Evolutionary conservation across 805 yeast genomes (phyloP).

Genomic region (Saccharomycopsis fodiens): DNA sequence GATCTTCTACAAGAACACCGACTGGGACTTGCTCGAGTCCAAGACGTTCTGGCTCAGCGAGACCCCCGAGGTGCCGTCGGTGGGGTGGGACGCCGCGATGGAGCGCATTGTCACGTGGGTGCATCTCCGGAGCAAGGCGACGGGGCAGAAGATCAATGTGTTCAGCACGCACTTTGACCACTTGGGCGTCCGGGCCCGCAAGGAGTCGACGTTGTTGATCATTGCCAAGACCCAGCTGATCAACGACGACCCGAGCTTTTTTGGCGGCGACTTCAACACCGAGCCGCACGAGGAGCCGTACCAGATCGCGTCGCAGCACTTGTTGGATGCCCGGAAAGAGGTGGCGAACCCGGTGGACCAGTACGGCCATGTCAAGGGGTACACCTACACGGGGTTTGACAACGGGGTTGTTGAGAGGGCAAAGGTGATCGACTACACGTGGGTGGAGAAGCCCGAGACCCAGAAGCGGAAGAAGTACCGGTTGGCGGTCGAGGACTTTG

Average conservation of each 20-base stretch:
- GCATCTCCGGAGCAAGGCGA: constrained; percentile 24
- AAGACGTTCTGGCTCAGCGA: constrained; percentile 46
- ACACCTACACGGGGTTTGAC: constrained; percentile 38
- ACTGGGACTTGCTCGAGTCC: constrained; percentile 33
- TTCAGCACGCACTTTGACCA: constrained; percentile 49
- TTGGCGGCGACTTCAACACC: constrained; percentile 55
- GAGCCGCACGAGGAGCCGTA: constrained; percentile 36
- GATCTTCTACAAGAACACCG: constrained; percentile 32
- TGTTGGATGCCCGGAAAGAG: constrained; percentile 28
- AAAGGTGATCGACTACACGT: constrained; percentile 28
- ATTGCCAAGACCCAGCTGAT: constrained; percentile 30
- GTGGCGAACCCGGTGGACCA: constrained; percentile 21
- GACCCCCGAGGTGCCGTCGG: constrained; percentile 47
- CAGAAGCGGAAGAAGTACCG: constrained; percentile 6
- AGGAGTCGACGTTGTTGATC: constrained; percentile 37
- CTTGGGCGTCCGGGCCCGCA: constrained; percentile 37
- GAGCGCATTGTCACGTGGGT: constrained; percentile 34
- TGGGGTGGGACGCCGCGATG: constrained; percentile 42
- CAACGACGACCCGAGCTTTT: constrained; percentile 33
- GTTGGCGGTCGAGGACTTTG: constrained; percentile 25
- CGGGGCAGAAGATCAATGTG: constrained; percentile 22
- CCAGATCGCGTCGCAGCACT: constrained; percentile 31
- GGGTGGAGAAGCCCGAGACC: constrained; percentile 17
- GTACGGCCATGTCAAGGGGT: constrained; percentile 40
- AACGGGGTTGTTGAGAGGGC: constrained; percentile 24